phyloP scores from a whole-genome alignment of 192 early-diverging fungal genomes.

The Umbelopsis vinacea region DNA sequence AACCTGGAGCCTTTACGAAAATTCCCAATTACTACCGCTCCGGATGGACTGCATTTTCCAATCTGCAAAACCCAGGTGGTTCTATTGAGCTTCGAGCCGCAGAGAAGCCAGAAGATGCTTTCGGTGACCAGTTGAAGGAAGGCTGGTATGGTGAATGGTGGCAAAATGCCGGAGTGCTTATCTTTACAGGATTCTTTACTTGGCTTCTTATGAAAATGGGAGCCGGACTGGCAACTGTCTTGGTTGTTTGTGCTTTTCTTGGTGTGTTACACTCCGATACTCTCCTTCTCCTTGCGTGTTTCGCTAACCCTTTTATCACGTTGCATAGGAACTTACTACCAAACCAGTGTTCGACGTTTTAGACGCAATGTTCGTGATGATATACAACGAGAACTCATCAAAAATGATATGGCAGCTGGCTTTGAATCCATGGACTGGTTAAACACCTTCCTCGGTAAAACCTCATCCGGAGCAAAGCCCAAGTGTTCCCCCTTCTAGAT shows the following conservation, averaged over 20 bases:
- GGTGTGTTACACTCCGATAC: constrained; percentile 22
- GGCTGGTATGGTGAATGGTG: constrained; percentile 41
- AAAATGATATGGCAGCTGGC: constrained; percentile 46
- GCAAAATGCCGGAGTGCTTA: constrained; percentile 35
- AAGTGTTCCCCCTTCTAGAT: constrained; percentile 24
- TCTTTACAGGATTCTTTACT: constrained; percentile 26
- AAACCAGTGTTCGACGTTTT: constrained; percentile 56
- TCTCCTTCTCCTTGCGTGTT: background rate
- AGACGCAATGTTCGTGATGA: constrained; percentile 60
- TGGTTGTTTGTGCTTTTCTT: constrained; percentile 31
- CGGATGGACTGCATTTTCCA: constrained; percentile 31
- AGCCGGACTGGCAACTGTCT: constrained; percentile 24
- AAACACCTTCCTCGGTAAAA: constrained; percentile 61
- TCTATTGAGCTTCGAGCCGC: constrained; percentile 15
- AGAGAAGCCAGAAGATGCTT: constrained; percentile 20
- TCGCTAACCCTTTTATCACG: background rate
- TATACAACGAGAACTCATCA: constrained; percentile 55
- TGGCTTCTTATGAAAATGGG: constrained; percentile 28
- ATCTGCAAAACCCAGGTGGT: constrained; percentile 20
- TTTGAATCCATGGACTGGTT: constrained; percentile 77
- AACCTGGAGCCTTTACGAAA: background rate
- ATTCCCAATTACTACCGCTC: constrained; percentile 35
- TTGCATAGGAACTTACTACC: constrained; percentile 56
- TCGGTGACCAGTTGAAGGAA: constrained; percentile 29
- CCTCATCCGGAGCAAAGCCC: no score